Base-by-base conservation (phyloP, 2,329 filamentous ascomycete genomes). In the Verticillium isaacii region DNA sequence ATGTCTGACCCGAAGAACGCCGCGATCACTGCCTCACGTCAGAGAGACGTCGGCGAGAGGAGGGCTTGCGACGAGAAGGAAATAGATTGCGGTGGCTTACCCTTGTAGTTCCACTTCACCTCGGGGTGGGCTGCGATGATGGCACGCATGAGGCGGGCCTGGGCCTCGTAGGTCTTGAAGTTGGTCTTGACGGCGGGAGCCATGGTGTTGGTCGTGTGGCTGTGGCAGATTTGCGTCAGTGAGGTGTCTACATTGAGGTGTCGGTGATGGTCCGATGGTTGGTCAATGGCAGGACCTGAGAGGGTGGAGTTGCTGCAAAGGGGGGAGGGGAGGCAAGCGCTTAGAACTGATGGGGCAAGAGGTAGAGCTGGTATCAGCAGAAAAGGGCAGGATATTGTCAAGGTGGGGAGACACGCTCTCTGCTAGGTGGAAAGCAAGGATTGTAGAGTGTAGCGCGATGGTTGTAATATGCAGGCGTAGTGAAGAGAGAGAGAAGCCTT, bases 101-200 rank as follows among this genome's bases (percentile, higher is more conserved):
- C 85, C 68, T 82, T 84, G 71, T 84, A 88, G 70, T 89, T 85
- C 60, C 87, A 81, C 64, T 82, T 85, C 0, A 83, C 68, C 0
- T 76, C 75, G 0, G 81, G 81, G 60, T 84, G 79, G 2, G 85
- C 83, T 0, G 85, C 86, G 0, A 89, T 74, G 29, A 89, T 81
- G 5, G 86, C 86, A 1, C 85, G 82, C 2, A 89, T 76, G 39
- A 89, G 81, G 56, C 86, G 85, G 23, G 81, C 80, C 66, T 85
- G 84, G 0, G 82, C 78, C 71, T 89, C 85, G 69, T 85, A 87
- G 2, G 78, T 79, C 64, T 82, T 83, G 75, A 87, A 89, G 66
- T 85, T 87, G 15, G 82, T 78, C 60, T 79, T 79, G 37, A 63
- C 71, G 34, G 71, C 57, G 3, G 78, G 71, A 4, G 82, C 75